Base-by-base conservation (phyloP, 2,329 filamentous ascomycete species). In the Clonostachys solani region DNA sequence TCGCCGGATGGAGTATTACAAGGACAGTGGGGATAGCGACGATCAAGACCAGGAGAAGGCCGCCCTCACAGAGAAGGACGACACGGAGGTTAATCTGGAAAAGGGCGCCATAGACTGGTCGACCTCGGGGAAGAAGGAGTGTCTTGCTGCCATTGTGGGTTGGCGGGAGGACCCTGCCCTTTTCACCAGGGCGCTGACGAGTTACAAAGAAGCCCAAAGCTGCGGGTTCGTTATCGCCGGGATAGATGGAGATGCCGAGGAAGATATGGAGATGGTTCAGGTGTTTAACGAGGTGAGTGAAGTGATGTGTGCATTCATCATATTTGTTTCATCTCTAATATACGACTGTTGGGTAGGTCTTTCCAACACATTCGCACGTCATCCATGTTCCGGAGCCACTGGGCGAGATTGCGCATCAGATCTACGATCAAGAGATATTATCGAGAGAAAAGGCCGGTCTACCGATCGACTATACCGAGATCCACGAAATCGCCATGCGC, bases 91-190 rank as follows among this genome's bases (percentile, higher is more conserved):
- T 4, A 18, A 38, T 12, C 15, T 38, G 15, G 36, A 38, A 12
- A 38, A 38, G 12, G 36, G 19, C 40, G 16, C 17, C 12, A 9
- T n/a, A n/a, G 36, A n/a, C 1, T 38, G 36, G 36, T 38, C 15
- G 36, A 38, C 16, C 36, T 42, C 44, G 17, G 43, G 50, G 10
- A 47, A 45, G 12, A 10, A 57, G 13, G 55, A 58, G 19, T 49
- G 42, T 15, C 52, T 58, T 40, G 56, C 55, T n/a, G 54, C 55
- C 3, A 51, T 58, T 15, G 56, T 58, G 16, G 56, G 56, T 8
- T 58, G 55, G 54, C 50, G 56, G 10, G 56, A 58, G 16, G 55
- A 58, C 23, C 56, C 55, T 3, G 47, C 42, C 2, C 42, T 58
- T 15, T 58, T 57, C 38, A 53, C 48, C 1, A 46, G 50, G 6